Conservation (phyloP, 208 protist species). For the Leishmania tropica region DNA sequence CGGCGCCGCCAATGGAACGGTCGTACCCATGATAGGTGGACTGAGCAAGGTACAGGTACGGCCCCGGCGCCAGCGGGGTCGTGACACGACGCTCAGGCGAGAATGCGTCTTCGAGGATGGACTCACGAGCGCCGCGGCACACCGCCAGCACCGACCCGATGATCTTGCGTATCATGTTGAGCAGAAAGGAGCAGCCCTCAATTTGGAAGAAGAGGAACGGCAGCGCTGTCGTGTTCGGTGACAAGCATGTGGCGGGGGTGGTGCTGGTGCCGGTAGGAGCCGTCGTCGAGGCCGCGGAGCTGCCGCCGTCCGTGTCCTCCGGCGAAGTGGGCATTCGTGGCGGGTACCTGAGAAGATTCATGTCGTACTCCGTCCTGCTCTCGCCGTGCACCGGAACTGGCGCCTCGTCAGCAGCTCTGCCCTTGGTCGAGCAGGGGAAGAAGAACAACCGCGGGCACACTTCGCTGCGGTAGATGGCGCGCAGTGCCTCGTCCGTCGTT, state of each 20-base stretch:
- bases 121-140: slow-evolving; percentile 52
- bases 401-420: not conserved
- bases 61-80: slow-evolving; percentile 72
- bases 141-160: slow-evolving; percentile 74
- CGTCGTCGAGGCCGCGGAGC: not conserved
- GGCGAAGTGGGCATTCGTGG: not conserved
- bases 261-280: not conserved
- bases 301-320: not conserved
- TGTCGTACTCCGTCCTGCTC: slow-evolving; percentile 26
- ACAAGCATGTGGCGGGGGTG: not conserved
- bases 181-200: slow-evolving; percentile 83
- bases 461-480: slow-evolving; percentile 74
- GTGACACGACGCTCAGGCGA: slow-evolving; percentile 52
- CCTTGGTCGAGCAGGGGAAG: slow-evolving; percentile 24
- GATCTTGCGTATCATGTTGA: slow-evolving; percentile 92
- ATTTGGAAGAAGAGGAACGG: slow-evolving; percentile 86
- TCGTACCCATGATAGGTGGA: slow-evolving; percentile 81
- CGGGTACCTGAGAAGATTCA: slow-evolving; percentile 4
- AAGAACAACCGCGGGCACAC: slow-evolving; percentile 64
- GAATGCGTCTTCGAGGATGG: slow-evolving; percentile 53
- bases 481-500: slow-evolving; percentile 63
- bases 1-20: slow-evolving; percentile 21
- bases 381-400: slow-evolving; percentile 13
- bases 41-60: slow-evolving; percentile 70
- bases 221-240: slow-evolving; percentile 16